Conservation (phyloP, 2,329 filamentous ascomycete species). For the Pseudogymnoascus sp. region DNA sequence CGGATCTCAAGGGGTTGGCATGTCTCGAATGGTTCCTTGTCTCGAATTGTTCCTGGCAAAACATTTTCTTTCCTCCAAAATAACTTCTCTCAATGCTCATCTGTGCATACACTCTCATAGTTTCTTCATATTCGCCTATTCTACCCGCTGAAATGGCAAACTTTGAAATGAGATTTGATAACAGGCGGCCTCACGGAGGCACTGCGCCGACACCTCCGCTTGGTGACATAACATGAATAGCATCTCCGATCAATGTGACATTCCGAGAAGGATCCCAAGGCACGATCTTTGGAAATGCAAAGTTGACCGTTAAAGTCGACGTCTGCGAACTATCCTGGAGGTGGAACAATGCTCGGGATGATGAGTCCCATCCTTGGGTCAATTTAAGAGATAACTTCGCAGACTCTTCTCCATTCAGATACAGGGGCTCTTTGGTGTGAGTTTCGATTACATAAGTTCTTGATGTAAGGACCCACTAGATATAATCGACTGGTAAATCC, state of each 20-base stretch:
- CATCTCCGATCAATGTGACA: conserved; percentile 17
- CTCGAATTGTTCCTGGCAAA: background rate
- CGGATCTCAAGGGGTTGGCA: background rate
- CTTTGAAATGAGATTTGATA: conserved; percentile 8
- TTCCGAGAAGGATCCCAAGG: conserved; percentile 13
- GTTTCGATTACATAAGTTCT: conserved; percentile 9
- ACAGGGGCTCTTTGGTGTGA: conserved; percentile 10
- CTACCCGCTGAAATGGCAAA: conserved; percentile 1
- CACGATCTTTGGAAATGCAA: conserved; percentile 15
- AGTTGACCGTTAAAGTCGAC: conserved; percentile 14
- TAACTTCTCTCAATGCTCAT: background rate
- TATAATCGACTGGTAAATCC: conserved; percentile 26
- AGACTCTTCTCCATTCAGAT: conserved; percentile 11
- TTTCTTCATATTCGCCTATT: background rate
- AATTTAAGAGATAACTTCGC: conserved; percentile 14
- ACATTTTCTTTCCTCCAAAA: background rate
- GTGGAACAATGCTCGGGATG: conserved; percentile 16
- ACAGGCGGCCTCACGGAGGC: background rate
- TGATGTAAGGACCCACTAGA: conserved; percentile 30
- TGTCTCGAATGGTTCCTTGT: background rate
- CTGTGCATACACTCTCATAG: background rate
- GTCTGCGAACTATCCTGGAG: conserved; percentile 14
- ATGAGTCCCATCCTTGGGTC: conserved; percentile 15
- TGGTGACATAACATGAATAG: conserved; percentile 16
- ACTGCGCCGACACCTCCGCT: background rate